Conservation (phyloP, 192 early-diverging fungal genomes). For the Umbelopsis sp. region DNA sequence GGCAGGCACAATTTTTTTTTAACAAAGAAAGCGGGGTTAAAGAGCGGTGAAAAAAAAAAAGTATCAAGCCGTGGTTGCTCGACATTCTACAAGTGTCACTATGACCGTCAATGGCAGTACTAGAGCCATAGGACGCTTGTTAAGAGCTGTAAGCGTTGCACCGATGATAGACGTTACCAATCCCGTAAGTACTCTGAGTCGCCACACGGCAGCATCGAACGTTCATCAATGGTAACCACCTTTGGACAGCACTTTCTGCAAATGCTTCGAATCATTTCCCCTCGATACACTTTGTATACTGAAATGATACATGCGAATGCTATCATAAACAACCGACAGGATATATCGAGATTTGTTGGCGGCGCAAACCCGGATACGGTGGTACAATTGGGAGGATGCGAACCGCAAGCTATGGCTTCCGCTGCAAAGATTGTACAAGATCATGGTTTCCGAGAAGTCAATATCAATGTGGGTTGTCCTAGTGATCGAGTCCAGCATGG, state of each 20-base stretch:
- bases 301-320: constrained; percentile 75
- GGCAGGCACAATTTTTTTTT: not conserved
- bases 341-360: constrained; percentile 53
- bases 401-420: constrained; percentile 48
- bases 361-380: constrained; percentile 49
- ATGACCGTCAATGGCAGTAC: not conserved
- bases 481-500: constrained; percentile 62
- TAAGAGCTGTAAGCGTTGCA: constrained; percentile 51
- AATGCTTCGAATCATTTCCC: constrained; percentile 68
- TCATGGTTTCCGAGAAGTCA: constrained; percentile 63
- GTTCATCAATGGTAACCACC: not conserved
- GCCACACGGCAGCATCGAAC: not conserved
- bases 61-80: not conserved
- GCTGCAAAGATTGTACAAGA: constrained; percentile 54
- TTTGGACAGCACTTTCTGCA: constrained; percentile 58
- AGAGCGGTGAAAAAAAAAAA: not conserved
- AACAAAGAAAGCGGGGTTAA: constrained; percentile 12
- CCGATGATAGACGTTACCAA: constrained; percentile 83
- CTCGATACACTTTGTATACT: constrained; percentile 64
- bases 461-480: constrained; percentile 76
- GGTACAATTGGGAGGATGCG: constrained; percentile 61
- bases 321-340: constrained; percentile 41
- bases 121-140: not conserved
- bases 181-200: constrained; percentile 42
- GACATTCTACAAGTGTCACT: too few relatives aligned